phyloP scores from a whole-genome alignment of 208 protist genomes.

The Leishmania tropica region DNA sequence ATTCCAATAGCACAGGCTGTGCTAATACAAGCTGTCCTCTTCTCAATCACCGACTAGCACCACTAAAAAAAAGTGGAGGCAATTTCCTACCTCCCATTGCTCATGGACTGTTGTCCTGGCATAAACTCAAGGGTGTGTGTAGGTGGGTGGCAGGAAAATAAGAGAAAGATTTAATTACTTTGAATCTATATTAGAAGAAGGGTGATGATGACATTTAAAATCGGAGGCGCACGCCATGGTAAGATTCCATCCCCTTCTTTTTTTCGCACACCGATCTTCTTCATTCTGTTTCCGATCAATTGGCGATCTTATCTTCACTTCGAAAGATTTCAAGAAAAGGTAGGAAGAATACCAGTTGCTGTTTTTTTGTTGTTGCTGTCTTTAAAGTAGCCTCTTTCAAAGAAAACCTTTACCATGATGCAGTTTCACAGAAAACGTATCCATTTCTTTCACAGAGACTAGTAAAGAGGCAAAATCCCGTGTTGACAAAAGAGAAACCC shows the following conservation, averaged over 20 bases:
- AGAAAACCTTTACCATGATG: background rate
- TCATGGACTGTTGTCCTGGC: background rate
- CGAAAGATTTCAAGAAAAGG: background rate
- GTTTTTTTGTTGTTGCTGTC: background rate
- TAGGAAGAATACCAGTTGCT: background rate
- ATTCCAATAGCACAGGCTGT: no score
- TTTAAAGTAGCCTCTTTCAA: background rate
- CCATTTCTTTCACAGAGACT: no score
- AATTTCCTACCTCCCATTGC: no score
- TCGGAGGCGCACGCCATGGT: no score
- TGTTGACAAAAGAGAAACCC: no score
- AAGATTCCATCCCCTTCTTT: background rate
- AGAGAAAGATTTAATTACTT: background rate
- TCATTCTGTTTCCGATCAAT: background rate
- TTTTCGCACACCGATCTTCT: background rate
- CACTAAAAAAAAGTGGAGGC: no score
- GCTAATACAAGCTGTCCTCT: no score
- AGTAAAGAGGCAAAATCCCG: no score
- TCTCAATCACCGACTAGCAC: no score
- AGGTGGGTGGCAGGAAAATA: background rate
- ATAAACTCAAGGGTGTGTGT: background rate
- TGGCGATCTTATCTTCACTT: background rate
- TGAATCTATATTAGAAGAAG: background rate
- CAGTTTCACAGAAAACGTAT: no score
- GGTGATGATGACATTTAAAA: background rate